Base-by-base conservation (phyloP, 352 stramenopile genomes). In the Phytophthora podocarpi region DNA sequence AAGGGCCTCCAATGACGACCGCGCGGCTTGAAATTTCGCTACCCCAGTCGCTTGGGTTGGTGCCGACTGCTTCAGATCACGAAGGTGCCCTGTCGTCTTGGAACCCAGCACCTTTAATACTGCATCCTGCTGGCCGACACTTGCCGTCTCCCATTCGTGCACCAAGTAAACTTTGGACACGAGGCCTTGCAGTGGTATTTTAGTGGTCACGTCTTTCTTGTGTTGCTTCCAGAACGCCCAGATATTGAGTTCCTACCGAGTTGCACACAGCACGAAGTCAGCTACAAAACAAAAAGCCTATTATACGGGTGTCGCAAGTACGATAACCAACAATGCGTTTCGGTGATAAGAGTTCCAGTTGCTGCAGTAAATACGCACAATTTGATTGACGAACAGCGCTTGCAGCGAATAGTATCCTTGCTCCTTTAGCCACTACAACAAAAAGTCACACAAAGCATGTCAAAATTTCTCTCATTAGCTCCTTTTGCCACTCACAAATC, bases 301-400 rank as follows among this genome's bases (percentile, higher is more conserved):
- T 23, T 5, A 24, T 48, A n/a, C n/a, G n/a, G n/a, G n/a, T n/a
- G n/a, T n/a, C n/a, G 23, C 21, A 40, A 23, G 27, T 23, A 27
- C 43, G 4, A 45, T 21, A 40, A 41, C 9, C 35, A 7, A 18
- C n/a, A n/a, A n/a, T n/a, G n/a, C n/a, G n/a, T n/a, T n/a, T n/a
- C n/a, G n/a, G n/a, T n/a, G n/a, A n/a, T n/a, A n/a, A n/a, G n/a
- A n/a, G n/a, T n/a, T n/a, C n/a, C 6, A 50, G 26, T n/a, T 23
- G n/a, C 31, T 31, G 32, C 20, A 49, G 16, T 23, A 43, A 48
- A 18, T 40, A 82, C 80, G 31, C 61, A 93, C 85, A 64, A 93
- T 87, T 42, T 90, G 82, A 59, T 92, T 91, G 27, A 85, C 74
- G 27, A 93, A 64, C 4, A 92, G 62, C 9, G 82, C 79, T 34